Conservation (phyloP, 768 basidiomycete genomes). For the Obba rivulosa region DNA sequence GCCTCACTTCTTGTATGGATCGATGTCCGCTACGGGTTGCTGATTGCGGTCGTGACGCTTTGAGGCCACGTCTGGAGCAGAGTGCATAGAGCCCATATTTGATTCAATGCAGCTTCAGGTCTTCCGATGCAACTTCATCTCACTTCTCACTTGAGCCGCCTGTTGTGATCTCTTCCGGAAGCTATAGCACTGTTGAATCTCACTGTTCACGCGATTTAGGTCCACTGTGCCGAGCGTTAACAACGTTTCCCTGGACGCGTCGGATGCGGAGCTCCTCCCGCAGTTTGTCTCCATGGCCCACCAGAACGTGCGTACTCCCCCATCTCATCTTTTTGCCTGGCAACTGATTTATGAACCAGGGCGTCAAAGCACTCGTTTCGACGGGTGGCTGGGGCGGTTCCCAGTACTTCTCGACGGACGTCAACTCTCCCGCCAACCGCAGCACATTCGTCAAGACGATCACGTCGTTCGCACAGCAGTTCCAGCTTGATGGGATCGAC, state of each 20-base stretch:
- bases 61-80: too few species aligned
- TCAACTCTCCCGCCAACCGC: slow-evolving; percentile 50
- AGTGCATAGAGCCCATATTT: too few species aligned
- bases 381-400: slow-evolving; percentile 69
- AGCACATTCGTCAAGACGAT: slow-evolving; percentile 54
- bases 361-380: slow-evolving; percentile 52
- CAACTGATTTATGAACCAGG: slow-evolving; percentile 25
- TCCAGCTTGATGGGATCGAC: slow-evolving; percentile 59
- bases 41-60: too few species aligned
- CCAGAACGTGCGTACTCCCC: slow-evolving; percentile 15
- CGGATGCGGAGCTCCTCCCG: slow-evolving; percentile 20
- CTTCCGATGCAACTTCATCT: too few species aligned
- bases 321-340: background rate
- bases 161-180: too few species aligned
- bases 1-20: too few species aligned
- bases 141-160: too few species aligned
- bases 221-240: slow-evolving; percentile 11
- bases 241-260: slow-evolving; percentile 18
- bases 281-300: slow-evolving; percentile 21
- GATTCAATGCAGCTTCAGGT: too few species aligned
- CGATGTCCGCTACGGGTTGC: too few species aligned
- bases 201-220: background rate
- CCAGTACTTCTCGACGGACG: slow-evolving; percentile 50
- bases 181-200: too few species aligned
- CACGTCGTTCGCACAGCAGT: slow-evolving; percentile 38